Percentiles rank a stretch among this genome's conserved stretches.
Conservation (phyloP, 306 rosid species). For the Dryas drummondii region DNA sequence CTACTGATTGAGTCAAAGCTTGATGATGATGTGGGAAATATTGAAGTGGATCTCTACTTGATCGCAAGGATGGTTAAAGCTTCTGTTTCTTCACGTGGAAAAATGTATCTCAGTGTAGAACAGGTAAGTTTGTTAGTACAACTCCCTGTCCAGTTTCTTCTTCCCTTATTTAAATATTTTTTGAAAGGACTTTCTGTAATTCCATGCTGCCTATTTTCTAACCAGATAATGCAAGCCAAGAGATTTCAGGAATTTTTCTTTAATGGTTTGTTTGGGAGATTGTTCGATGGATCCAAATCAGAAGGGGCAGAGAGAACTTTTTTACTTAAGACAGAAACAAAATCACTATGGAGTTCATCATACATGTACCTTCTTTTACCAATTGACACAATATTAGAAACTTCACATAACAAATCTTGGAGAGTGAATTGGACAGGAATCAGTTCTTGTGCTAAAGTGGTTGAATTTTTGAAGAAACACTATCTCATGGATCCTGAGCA, state of each 20-base stretch:
- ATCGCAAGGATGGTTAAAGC: slow-evolving; percentile 70
- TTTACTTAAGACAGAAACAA: slow-evolving; percentile 53
- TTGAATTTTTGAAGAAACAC: slow-evolving; percentile 50
- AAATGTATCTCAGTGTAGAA: slow-evolving; percentile 54
- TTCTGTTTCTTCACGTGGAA: slow-evolving; percentile 63
- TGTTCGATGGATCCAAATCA: slow-evolving; percentile 45
- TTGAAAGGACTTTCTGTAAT: slow-evolving; percentile 23
- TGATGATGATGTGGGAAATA: slow-evolving; percentile 76
- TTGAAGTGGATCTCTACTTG: slow-evolving; percentile 62
- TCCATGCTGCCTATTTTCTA: slow-evolving; percentile 23
- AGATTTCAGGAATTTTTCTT: slow-evolving; percentile 79
- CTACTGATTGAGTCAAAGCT: slow-evolving; percentile 71
- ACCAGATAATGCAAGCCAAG: slow-evolving; percentile 66
- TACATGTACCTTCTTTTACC: slow-evolving; percentile 77
- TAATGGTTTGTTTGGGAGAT: slow-evolving; percentile 78
- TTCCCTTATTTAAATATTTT: background rate
- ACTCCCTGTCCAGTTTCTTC: slow-evolving; percentile 1
- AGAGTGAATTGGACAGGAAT: slow-evolving; percentile 73
- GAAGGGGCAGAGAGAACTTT: slow-evolving; percentile 40
- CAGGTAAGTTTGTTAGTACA: slow-evolving; percentile 44
- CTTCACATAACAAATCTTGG: slow-evolving; percentile 33
- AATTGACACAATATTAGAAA: slow-evolving; percentile 33
- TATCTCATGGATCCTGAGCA: slow-evolving; percentile 30
- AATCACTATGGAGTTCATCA: slow-evolving; percentile 54
- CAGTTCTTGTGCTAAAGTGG: slow-evolving; percentile 53